Conservation (phyloP, 495 filamentous ascomycete species). For the Xylaria palmicola region DNA sequence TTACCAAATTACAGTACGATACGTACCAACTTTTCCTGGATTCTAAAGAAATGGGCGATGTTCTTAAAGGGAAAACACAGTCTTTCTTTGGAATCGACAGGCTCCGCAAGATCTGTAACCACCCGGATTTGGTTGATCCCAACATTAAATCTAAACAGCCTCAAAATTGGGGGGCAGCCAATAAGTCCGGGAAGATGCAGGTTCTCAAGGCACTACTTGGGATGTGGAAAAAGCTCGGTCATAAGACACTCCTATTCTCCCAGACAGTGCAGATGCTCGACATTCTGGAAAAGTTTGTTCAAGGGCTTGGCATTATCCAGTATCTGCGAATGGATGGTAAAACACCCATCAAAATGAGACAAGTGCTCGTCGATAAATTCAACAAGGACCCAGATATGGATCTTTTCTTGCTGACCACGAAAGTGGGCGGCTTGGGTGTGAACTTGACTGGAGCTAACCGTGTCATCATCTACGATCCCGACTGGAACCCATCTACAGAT, state of each 20-base stretch:
- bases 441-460: constrained; percentile 94
- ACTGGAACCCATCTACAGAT: constrained; percentile 96
- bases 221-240: constrained; percentile 80
- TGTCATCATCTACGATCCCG: constrained; percentile 95
- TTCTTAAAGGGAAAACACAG: constrained; percentile 70
- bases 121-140: constrained; percentile 82
- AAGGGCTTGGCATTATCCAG: constrained; percentile 62
- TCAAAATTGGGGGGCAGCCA: constrained; percentile 69
- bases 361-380: constrained; percentile 85
- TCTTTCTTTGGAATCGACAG: constrained; percentile 86
- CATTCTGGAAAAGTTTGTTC: constrained; percentile 80
- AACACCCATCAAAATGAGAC: constrained; percentile 78
- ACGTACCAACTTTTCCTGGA: constrained; percentile 77
- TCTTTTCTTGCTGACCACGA: constrained; percentile 90
- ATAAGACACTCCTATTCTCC: constrained; percentile 88
- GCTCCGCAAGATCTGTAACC: constrained; percentile 95
- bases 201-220: constrained; percentile 80
- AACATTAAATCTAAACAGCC: constrained; percentile 52
- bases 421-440: constrained; percentile 88
- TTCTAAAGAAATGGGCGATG: constrained; percentile 77
- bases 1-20: constrained; percentile 72
- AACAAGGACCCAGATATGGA: constrained; percentile 76
- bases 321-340: constrained; percentile 92
- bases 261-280: constrained; percentile 92
- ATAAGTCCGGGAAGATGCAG: constrained; percentile 91